These are phyloP conservation scores for Wickerhamomyces canadensis DNA, from an alignment of 805 yeast genomes.

Conservation along the genomic window DNA sequence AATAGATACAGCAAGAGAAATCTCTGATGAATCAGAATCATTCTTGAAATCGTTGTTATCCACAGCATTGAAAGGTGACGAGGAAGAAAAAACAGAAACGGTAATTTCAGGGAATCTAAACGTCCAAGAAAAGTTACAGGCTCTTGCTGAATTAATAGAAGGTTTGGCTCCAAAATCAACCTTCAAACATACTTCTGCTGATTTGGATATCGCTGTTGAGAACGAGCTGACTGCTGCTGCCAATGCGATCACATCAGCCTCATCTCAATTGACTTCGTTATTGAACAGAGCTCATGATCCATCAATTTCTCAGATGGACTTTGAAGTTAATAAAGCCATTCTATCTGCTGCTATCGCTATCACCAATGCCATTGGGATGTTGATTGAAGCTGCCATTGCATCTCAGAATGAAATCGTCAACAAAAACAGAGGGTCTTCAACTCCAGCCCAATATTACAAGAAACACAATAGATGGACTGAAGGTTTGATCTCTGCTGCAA, in stretches of 20 bases:
- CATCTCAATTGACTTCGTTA: slow-evolving; percentile 49
- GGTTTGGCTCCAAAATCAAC: slow-evolving; percentile 41
- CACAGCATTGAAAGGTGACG: slow-evolving; percentile 39
- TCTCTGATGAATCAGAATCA: slow-evolving; percentile 55
- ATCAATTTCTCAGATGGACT: slow-evolving; percentile 46
- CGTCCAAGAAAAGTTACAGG: slow-evolving; percentile 67
- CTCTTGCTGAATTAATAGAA: slow-evolving; percentile 50
- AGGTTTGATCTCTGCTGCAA: slow-evolving; percentile 85
- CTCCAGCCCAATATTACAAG: slow-evolving; percentile 72
- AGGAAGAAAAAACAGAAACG: slow-evolving; percentile 67
- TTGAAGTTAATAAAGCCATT: slow-evolving; percentile 71
- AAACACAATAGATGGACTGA: slow-evolving; percentile 92
- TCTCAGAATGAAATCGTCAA: slow-evolving; percentile 79
- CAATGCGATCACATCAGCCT: slow-evolving; percentile 59
- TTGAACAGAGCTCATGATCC: slow-evolving; percentile 46
- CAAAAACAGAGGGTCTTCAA: slow-evolving; percentile 58
- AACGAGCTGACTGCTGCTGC: slow-evolving; percentile 71
- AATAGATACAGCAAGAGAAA: slow-evolving; percentile 42
- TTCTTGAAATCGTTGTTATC: slow-evolving; percentile 59
- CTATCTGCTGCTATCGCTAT: slow-evolving; percentile 75
- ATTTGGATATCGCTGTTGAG: slow-evolving; percentile 68
- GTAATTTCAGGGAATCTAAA: slow-evolving; percentile 73
- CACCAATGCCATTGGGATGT: slow-evolving; percentile 67
- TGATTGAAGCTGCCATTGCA: slow-evolving; percentile 71
- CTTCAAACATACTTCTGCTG: slow-evolving; percentile 34